Conservation (phyloP, 1,139 yeast genomes). For the Blastobotrys elegans region DNA sequence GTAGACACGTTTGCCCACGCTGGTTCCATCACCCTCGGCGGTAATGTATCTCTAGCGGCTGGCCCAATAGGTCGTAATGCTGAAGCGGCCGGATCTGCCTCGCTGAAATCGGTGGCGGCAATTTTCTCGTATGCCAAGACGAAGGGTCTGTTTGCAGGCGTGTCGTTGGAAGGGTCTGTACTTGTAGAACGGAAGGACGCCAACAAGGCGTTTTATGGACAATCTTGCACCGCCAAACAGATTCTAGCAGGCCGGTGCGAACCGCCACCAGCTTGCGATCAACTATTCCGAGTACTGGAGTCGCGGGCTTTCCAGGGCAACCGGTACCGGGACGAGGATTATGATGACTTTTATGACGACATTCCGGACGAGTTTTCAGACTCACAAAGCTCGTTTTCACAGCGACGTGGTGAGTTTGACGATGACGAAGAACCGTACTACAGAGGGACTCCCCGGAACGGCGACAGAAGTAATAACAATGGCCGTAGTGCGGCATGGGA, state of each 20-base stretch:
- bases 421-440: conserved; percentile 34
- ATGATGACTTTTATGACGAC: conserved; percentile 64
- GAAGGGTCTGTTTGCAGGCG: conserved; percentile 95
- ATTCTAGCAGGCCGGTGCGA: conserved; percentile 83
- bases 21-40: conserved; percentile 93
- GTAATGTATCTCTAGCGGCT: conserved; percentile 94
- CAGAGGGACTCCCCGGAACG: conserved; percentile 2
- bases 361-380: conserved; percentile 51
- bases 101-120: conserved; percentile 82
- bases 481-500: conserved; percentile 59
- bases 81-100: conserved; percentile 96
- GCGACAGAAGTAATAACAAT: background rate
- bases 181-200: conserved; percentile 95
- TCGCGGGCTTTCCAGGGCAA: conserved; percentile 74
- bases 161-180: conserved; percentile 93
- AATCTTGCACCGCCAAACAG: conserved; percentile 74
- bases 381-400: conserved; percentile 18
- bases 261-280: conserved; percentile 90
- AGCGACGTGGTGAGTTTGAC: conserved; percentile 36
- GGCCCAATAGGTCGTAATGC: conserved; percentile 98
- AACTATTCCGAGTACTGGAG: conserved; percentile 79
- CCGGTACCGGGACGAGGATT: conserved; percentile 43
- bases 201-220: conserved; percentile 89
- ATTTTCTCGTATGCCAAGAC: conserved; percentile 92
- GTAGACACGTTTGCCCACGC: conserved; percentile 91